Evolutionary conservation across 306 rosid species (phyloP), one percentile per base, ranked within the genome.

Genomic region (Trifolium dubium): DNA sequence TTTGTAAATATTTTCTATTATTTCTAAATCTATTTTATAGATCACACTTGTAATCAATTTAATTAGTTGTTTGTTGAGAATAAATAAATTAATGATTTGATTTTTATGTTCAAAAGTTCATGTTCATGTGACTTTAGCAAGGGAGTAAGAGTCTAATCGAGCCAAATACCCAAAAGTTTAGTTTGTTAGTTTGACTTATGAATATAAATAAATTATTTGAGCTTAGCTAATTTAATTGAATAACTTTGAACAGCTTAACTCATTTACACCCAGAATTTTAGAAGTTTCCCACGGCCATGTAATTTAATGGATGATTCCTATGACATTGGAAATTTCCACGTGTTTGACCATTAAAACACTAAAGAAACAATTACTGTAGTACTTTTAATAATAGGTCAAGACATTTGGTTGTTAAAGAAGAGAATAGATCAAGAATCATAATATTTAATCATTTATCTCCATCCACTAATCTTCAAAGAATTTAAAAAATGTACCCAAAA

Each of bases 281-380:
- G 9, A 7, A 50, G 49, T 50, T 6, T 4, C 17, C 23, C 23
- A 23, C 1, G 23, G 23, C 77, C 49, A 11, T 6, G 43, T 35
- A 70, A 51, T 56, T 80, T 75, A 13, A 32, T 55, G 15, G 58
- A 60, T 35, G 41, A 58, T 32, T 53, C 56, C 43, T 41, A 39
- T 11, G 49, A 17, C 29, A 56, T 49, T 37, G 37, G 51, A 31
- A 30, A 63, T 66, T 53, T 67, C 59, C 71, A 73, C 69, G 83
- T 53, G 65, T 15, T 51, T 18, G 34, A 49, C 66, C 19, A 28
- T 49, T 47, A 40, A 28, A 39, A 11, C 3, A 58, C 18, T 3
- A 6, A 65, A 72, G 70, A 73, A 72, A 41, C 41, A 54, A 13
- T 53, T 71, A 15, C 23, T 50, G 40, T 35, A 37, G 40, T 37